Evolutionary conservation across 169 alveolate genomes (phyloP).

Genomic region (Amoebophrya sp.): DNA sequence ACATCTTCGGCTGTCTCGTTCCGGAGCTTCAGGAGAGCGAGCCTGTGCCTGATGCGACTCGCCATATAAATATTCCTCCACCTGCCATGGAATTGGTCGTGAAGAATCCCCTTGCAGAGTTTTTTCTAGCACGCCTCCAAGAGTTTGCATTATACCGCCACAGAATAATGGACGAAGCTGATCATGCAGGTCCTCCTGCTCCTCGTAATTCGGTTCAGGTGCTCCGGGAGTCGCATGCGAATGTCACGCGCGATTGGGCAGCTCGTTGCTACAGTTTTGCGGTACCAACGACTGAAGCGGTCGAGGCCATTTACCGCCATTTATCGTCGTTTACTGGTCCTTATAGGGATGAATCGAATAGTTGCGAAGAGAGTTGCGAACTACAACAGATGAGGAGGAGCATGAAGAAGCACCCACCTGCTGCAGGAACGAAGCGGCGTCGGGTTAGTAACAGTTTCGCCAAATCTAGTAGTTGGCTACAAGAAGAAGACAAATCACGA

Average conservation of each 20-base stretch:
- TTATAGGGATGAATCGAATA: no score
- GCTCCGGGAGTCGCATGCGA: not conserved
- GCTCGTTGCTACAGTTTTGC: not conserved
- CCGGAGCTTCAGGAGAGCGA: no score
- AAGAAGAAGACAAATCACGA: no score
- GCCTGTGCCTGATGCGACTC: no score
- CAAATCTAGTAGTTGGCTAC: no score
- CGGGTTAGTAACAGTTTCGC: not conserved
- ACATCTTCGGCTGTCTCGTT: no score
- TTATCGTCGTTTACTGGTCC: no score
- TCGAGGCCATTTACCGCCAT: not conserved
- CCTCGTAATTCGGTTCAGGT: not conserved
- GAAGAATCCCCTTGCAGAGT: not conserved
- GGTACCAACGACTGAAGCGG: not conserved
- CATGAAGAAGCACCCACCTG: not conserved
- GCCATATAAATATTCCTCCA: no score
- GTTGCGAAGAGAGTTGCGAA: no score
- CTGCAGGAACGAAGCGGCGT: not conserved
- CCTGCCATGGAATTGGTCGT: no score
- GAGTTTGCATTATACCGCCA: not conserved
- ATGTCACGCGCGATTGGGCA: slow-evolving; percentile 6
- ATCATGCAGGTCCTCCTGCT: not conserved
- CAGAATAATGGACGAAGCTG: not conserved
- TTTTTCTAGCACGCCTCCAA: not conserved
- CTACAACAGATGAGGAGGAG: no score